Base-by-base conservation (phyloP, 2,329 filamentous ascomycete species). In the Talaromyces marneffei region DNA sequence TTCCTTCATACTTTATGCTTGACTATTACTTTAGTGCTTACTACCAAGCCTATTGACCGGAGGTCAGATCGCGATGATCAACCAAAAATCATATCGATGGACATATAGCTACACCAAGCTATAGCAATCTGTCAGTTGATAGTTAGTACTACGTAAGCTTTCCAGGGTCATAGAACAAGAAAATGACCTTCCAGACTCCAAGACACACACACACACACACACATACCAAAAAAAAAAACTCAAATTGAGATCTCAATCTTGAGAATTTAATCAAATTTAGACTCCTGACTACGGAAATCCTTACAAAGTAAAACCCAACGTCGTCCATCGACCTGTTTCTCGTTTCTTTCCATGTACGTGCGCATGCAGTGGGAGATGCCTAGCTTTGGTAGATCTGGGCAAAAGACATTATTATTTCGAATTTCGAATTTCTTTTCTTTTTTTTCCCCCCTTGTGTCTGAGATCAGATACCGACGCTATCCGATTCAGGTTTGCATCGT, bases 221-320 rank as follows among this genome's bases (percentile, higher is more conserved):
- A n/a, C n/a, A n/a, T n/a, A n/a, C n/a, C n/a, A n/a, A n/a, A n/a
- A n/a, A n/a, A n/a, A 9, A 29, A 50, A 52, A 52, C 46, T 52
- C 46, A 52, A 52, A 52, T 12, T 27, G 4, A 4, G 44, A 18
- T 46, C 25, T 25, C 25, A 29, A 48, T 48, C 44, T 27, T 10
- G 44, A 48, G 16, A 18, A 33, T 52, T 33, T 50, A 50, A 50
- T 50, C 46, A 50, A n/a, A 50, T 33, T 52, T 52, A 52, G 48
- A 52, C 48, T 52, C 48, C 35, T 16, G 48, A 52, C 48, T 52
- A 52, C 10, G n/a, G 48, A 33, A 52, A 52, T 23, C 48, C 48
- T 33, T 6, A 20, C 48, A 52, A 52, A 52, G 48, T 52, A 52
- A 52, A 52, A 14, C 29, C 29, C n/a, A 35, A 52, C 48, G 48